A percentile compares a stretch with the other conserved stretches of the same genome.
phyloP scores from a whole-genome alignment of 2,329 filamentous ascomycete genomes.

The Trichothecium sympodiale region DNA sequence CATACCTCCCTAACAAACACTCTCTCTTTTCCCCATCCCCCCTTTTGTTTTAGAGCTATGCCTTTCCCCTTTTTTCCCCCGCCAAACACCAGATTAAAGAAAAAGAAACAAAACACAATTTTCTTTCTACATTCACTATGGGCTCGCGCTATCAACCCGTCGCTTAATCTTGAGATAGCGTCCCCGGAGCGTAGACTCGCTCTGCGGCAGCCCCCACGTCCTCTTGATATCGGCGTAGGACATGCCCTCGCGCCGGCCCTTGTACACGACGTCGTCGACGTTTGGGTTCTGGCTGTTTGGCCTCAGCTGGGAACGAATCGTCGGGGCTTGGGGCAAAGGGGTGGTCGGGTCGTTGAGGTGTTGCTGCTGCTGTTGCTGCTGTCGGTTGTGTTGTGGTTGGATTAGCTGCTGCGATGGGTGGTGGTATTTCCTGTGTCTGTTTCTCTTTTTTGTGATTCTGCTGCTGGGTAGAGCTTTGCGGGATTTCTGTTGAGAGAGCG shows the following conservation, averaged over 20 bases:
- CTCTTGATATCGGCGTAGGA: slow-evolving; percentile 55
- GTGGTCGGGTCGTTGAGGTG: too few species aligned
- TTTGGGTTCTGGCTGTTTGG: not conserved
- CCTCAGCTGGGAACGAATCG: too few species aligned
- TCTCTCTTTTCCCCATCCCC: not conserved
- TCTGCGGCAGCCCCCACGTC: slow-evolving; percentile 45
- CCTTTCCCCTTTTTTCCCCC: too few species aligned
- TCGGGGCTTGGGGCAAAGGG: too few species aligned
- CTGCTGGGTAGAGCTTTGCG: too few species aligned
- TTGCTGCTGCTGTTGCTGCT: too few species aligned
- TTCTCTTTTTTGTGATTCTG: too few species aligned
- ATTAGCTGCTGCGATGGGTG: not conserved
- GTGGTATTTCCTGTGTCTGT: not conserved
- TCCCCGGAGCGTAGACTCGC: slow-evolving; percentile 63
- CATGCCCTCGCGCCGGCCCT: slow-evolving; percentile 42
- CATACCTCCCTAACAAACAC: too few species aligned
- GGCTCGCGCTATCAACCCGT: slow-evolving; percentile 54
- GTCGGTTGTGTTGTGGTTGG: too few species aligned
- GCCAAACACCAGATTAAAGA: too few species aligned
- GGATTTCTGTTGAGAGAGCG: too few species aligned
- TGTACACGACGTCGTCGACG: slow-evolving; percentile 40
- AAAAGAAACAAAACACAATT: slow-evolving; percentile 25
- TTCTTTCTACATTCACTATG: slow-evolving; percentile 45
- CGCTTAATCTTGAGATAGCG: slow-evolving; percentile 50
- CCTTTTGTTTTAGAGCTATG: too few species aligned